Percentiles rank a stretch among this genome's conserved stretches.
phyloP scores from a whole-genome alignment of 1,284 basidiomycete genomes.

The Heterobasidion parviporum region DNA sequence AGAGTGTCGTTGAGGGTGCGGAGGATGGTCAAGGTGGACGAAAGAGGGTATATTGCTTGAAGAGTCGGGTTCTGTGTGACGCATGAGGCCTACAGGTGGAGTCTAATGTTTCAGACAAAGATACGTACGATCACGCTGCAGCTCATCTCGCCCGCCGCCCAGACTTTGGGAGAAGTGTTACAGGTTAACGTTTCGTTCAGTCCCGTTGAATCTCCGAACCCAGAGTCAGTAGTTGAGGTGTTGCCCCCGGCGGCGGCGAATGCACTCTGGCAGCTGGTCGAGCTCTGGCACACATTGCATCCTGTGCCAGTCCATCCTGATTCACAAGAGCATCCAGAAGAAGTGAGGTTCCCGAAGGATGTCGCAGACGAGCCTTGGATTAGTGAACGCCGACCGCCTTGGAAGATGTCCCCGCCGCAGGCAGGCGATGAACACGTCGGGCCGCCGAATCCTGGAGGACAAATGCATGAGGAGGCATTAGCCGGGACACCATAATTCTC shows the following conservation, averaged over 20 bases:
- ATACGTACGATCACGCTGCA: slow-evolving; percentile 63
- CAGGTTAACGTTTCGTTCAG: slow-evolving; percentile 58
- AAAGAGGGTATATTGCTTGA: slow-evolving; percentile 61
- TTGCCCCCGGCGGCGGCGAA: slow-evolving; percentile 29
- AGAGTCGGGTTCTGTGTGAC: slow-evolving; percentile 64
- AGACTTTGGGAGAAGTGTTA: slow-evolving; percentile 52
- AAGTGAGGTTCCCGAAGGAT: slow-evolving; percentile 53
- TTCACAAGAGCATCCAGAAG: slow-evolving; percentile 56
- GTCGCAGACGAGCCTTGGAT: slow-evolving; percentile 27
- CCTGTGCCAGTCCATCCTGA: slow-evolving; percentile 69
- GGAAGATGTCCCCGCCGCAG: slow-evolving; percentile 76
- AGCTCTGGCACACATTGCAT: slow-evolving; percentile 41
- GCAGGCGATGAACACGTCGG: slow-evolving; percentile 58
- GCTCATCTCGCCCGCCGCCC: slow-evolving; percentile 62
- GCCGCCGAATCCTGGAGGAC: slow-evolving; percentile 74
- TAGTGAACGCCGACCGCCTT: slow-evolving; percentile 50
- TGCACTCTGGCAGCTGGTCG: slow-evolving; percentile 47
- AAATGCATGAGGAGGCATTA: slow-evolving; percentile 53
- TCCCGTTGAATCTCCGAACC: slow-evolving; percentile 16
- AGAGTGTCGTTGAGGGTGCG: slow-evolving; percentile 62
- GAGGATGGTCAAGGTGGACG: slow-evolving; percentile 66
- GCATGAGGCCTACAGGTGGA: not conserved
- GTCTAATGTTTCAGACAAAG: slow-evolving; percentile 10
- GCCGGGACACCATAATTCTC: slow-evolving; percentile 55
- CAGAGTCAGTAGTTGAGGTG: slow-evolving; percentile 6